phyloP scores from a whole-genome alignment of 2,329 filamentous ascomycete genomes.

The Akanthomyces lecanii region DNA sequence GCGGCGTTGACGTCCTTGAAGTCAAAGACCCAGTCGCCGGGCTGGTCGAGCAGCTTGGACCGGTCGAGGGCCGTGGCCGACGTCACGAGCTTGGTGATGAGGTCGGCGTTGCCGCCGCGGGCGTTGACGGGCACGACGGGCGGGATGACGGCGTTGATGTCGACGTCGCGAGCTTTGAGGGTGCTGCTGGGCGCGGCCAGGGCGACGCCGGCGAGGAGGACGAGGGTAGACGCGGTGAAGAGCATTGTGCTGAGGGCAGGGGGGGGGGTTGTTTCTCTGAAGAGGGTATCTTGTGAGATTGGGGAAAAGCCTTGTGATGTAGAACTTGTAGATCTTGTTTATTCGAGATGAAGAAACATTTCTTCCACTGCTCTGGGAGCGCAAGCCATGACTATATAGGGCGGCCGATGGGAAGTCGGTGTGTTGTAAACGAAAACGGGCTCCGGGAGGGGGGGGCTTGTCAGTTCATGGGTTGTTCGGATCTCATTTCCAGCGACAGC shows the following conservation, averaged over 20 bases:
- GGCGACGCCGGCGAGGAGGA: slow-evolving; percentile 19
- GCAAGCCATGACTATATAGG: slow-evolving; percentile 2
- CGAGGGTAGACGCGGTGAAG: slow-evolving; percentile 16
- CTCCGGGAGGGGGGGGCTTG: neutral
- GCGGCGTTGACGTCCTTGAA: slow-evolving; percentile 30
- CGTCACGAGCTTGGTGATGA: slow-evolving; percentile 29
- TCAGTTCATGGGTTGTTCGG: neutral
- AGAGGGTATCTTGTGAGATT: neutral
- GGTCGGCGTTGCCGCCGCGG: slow-evolving; percentile 24
- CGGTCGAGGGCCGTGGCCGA: slow-evolving; percentile 30
- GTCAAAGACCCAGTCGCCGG: slow-evolving; percentile 40
- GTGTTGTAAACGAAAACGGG: neutral
- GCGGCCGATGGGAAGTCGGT: neutral
- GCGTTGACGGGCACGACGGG: slow-evolving; percentile 28
- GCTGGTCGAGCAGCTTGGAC: slow-evolving; percentile 30
- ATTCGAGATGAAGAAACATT: slow-evolving; percentile 3
- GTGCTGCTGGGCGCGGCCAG: slow-evolving; percentile 16
- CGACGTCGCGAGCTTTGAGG: neutral
- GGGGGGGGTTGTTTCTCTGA: neutral
- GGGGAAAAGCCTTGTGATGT: neutral
- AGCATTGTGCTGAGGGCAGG: slow-evolving; percentile 10
- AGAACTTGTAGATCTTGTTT: slow-evolving; percentile 2
- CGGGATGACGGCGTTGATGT: slow-evolving; percentile 24
- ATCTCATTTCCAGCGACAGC: neutral
- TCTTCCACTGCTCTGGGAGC: neutral